Conservation (phyloP, 441 rosid species). For the Capsella rubella region DNA sequence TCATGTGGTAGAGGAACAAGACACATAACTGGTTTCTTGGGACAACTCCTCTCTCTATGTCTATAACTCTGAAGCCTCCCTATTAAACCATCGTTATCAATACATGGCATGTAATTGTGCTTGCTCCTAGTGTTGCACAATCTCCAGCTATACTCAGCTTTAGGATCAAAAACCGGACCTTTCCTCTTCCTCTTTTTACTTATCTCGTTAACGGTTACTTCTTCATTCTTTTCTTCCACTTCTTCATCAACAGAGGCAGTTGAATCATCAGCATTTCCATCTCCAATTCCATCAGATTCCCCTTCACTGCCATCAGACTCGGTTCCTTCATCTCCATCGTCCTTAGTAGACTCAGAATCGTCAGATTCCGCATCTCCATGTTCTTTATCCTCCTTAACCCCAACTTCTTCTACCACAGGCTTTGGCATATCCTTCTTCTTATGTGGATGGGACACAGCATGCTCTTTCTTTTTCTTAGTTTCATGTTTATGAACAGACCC, state of each 20-base stretch:
- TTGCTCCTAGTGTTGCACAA: conserved; percentile 88
- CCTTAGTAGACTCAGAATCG: conserved; percentile 54
- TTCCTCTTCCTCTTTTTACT: conserved; percentile 68
- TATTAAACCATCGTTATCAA: conserved; percentile 71
- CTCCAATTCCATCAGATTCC: conserved; percentile 62
- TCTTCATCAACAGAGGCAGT: conserved; percentile 54
- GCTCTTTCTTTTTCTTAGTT: conserved; percentile 55
- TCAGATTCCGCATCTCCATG: conserved; percentile 47
- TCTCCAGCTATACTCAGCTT: conserved; percentile 84
- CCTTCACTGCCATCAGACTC: conserved; percentile 56
- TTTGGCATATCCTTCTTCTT: conserved; percentile 50
- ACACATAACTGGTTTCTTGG: conserved; percentile 76
- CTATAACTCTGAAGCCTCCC: conserved; percentile 74
- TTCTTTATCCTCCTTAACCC: conserved; percentile 48
- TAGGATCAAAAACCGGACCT: conserved; percentile 92
- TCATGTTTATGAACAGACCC: conserved; percentile 56
- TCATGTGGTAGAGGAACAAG: conserved; percentile 89
- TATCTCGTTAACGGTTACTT: conserved; percentile 41
- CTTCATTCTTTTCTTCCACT: conserved; percentile 59
- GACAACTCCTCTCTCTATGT: conserved; percentile 94
- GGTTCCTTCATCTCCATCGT: conserved; percentile 49
- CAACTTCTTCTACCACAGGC: conserved; percentile 42
- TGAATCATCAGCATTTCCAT: conserved; percentile 42
- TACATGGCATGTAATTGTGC: conserved; percentile 96
- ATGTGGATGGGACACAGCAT: conserved; percentile 46